A percentile compares a stretch with the other conserved stretches of the same genome.
Evolutionary conservation across 768 basidiomycete species (phyloP).

Genomic region (Termitomyces sp.): DNA sequence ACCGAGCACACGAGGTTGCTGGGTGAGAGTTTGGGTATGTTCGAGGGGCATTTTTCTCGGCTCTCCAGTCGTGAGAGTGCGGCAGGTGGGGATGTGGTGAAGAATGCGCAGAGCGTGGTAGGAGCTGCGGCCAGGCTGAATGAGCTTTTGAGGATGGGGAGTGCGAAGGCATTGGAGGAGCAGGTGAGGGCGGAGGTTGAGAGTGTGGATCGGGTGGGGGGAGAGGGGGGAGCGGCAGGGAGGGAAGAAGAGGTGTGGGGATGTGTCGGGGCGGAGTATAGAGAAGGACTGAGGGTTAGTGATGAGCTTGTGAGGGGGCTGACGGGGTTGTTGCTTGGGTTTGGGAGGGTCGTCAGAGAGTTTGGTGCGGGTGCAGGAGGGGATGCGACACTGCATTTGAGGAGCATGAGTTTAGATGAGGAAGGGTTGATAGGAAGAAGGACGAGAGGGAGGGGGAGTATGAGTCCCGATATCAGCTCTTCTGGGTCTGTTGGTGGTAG

Average conservation of each 20-base stretch:
- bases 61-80: conserved; percentile 17
- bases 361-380: conserved; percentile 23
- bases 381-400: conserved; percentile 24
- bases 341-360: conserved; percentile 67
- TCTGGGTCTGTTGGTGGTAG: not conserved
- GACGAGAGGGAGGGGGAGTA: conserved; percentile 20
- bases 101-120: conserved; percentile 60
- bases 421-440: conserved; percentile 29
- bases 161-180: conserved; percentile 56
- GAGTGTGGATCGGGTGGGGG: not conserved
- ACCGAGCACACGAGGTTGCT: conserved; percentile 67
- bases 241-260: conserved; percentile 56
- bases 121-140: conserved; percentile 65
- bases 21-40: conserved; percentile 62
- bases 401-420: conserved; percentile 53
- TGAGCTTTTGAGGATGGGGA: conserved; percentile 49
- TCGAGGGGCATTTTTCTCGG: conserved; percentile 61
- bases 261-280: conserved; percentile 62
- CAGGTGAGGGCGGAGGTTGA: conserved; percentile 76
- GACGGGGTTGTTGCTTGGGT: conserved; percentile 71
- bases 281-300: conserved; percentile 65
- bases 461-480: conserved; percentile 21
- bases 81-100: conserved; percentile 20
- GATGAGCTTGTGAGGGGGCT: conserved; percentile 76
- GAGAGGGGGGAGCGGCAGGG: conserved; percentile 14